These are phyloP conservation scores for Prunus padus DNA, from an alignment of 306 rosid genomes.

Conservation along the genomic window DNA sequence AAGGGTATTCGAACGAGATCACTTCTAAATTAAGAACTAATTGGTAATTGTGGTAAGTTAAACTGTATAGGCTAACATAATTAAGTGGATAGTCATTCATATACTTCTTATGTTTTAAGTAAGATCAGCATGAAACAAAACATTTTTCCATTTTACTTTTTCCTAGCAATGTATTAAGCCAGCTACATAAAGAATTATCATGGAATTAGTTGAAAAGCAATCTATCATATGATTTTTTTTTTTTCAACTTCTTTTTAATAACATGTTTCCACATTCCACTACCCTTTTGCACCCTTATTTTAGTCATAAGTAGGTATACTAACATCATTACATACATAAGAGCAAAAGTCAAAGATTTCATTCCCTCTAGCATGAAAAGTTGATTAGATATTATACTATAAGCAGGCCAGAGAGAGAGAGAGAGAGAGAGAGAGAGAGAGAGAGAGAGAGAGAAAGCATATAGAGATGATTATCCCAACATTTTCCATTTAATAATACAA, in stretches of 20 bases:
- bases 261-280: not conserved
- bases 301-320: not conserved
- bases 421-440: slow-evolving; percentile 6
- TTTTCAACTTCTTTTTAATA: not conserved
- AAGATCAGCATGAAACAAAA: too few relatives aligned
- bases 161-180: not conserved
- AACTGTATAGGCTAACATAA: too few relatives aligned
- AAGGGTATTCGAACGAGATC: too few relatives aligned
- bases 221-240: not conserved
- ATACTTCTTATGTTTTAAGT: too few relatives aligned
- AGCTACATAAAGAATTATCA: not conserved
- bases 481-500: not conserved
- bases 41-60: too few relatives aligned
- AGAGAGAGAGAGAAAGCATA: not conserved
- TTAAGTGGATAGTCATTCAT: too few relatives aligned
- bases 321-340: not conserved
- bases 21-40: too few relatives aligned
- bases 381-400: not conserved
- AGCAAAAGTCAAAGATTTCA: not conserved
- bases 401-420: not conserved
- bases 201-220: not conserved
- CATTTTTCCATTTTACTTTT: too few relatives aligned
- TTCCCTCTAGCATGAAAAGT: not conserved
- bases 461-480: not conserved
- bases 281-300: not conserved